These are phyloP conservation scores for Camellia lanceoleosa DNA, from an alignment of 148 eudicot species.

Conservation along the genomic window DNA sequence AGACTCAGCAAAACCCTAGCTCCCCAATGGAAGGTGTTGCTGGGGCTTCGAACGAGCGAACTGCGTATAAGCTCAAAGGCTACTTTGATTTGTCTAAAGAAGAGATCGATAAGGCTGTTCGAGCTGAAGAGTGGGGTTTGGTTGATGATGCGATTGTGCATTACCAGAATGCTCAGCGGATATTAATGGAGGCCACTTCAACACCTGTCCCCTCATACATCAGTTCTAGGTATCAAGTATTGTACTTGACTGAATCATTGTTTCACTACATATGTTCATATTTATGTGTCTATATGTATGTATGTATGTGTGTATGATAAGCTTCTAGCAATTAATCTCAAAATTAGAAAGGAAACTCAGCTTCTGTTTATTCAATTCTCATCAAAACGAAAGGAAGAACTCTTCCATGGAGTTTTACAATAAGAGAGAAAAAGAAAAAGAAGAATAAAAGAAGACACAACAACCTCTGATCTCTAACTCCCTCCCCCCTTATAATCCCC, in stretches of 20 bases:
- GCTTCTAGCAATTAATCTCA: too few relatives aligned
- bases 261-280: not conserved
- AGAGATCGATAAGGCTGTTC: slow-evolving; percentile 84
- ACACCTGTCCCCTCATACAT: slow-evolving; percentile 74
- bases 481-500: too few relatives aligned
- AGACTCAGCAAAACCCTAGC: slow-evolving; percentile 52
- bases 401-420: too few relatives aligned
- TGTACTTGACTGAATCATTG: not conserved
- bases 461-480: too few relatives aligned
- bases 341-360: too few relatives aligned
- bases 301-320: too few relatives aligned
- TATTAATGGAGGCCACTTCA: slow-evolving; percentile 66
- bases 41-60: slow-evolving; percentile 62
- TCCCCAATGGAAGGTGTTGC: slow-evolving; percentile 51
- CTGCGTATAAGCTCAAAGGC: slow-evolving; percentile 89
- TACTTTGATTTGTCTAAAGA: slow-evolving; percentile 82
- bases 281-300: not conserved
- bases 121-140: slow-evolving; percentile 93
- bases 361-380: too few relatives aligned
- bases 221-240: slow-evolving; percentile 44
- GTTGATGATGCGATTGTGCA: slow-evolving; percentile 69
- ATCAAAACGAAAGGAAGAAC: too few relatives aligned
- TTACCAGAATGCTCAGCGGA: slow-evolving; percentile 65
- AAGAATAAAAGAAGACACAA: too few relatives aligned
- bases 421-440: too few relatives aligned